These are phyloP conservation scores for Pseudocercospora vitis DNA, from an alignment of 2,329 filamentous ascomycete species.

Conservation along the genomic window DNA sequence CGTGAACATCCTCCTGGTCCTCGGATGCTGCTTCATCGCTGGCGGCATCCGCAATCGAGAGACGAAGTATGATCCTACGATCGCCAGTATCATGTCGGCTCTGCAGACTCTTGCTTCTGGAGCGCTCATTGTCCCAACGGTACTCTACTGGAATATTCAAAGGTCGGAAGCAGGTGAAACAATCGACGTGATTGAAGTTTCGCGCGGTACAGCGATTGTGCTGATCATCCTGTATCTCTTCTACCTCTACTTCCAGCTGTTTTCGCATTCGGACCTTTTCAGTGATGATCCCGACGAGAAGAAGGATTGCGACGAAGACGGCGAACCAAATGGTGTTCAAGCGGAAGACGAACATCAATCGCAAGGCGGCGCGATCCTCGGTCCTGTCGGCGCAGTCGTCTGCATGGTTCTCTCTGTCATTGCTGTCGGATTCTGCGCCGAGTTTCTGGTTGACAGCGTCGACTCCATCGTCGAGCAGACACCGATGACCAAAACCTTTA, in stretches of 20 bases:
- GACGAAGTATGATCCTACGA: conserved; percentile 66
- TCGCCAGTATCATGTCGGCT: conserved; percentile 72
- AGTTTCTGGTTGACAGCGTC: conserved; percentile 55
- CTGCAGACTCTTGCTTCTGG: conserved; percentile 57
- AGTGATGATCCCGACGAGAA: conserved; percentile 39
- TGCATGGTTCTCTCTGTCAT: conserved; percentile 50
- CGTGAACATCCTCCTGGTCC: conserved; percentile 80
- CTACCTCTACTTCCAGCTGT: conserved; percentile 57
- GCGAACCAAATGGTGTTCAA: conserved; percentile 17
- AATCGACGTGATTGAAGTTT: conserved; percentile 50
- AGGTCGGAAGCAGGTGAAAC: conserved; percentile 43
- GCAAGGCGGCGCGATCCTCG: conserved; percentile 42
- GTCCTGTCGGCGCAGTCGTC: conserved; percentile 46
- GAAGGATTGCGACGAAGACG: conserved; percentile 31
- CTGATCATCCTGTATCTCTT: conserved; percentile 54
- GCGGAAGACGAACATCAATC: conserved; percentile 3
- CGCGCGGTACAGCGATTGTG: conserved; percentile 54
- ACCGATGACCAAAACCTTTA: conserved; percentile 56
- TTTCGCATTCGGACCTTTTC: conserved; percentile 50
- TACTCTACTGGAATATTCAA: conserved; percentile 50
- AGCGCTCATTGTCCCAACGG: conserved; percentile 54
- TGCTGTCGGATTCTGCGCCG: conserved; percentile 52
- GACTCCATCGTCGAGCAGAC: conserved; percentile 53
- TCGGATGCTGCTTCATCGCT: conserved; percentile 55
- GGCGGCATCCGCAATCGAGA: conserved; percentile 48